Evolutionary conservation across 2,329 filamentous ascomycete genomes (phyloP).

Genomic region (Pseudocercospora fijiensis): DNA sequence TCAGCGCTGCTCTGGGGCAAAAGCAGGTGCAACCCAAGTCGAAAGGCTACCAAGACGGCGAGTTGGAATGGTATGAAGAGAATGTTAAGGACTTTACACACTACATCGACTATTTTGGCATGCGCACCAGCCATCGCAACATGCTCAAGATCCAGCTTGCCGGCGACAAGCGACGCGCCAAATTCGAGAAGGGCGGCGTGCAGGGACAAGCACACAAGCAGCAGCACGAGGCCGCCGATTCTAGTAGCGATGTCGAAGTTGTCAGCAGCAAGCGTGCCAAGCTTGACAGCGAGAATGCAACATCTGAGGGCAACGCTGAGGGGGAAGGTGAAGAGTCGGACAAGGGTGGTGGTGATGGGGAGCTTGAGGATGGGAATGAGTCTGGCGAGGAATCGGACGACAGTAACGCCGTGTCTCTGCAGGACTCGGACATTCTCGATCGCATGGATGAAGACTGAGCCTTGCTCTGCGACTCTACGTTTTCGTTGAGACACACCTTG

Average conservation of each 20-base stretch:
- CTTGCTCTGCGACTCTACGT: background rate
- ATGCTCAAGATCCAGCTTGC: slow-evolving; percentile 31
- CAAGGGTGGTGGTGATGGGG: slow-evolving; percentile 13
- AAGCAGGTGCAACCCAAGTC: slow-evolving; percentile 34
- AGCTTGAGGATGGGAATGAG: slow-evolving; percentile 19
- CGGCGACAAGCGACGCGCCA: slow-evolving; percentile 25
- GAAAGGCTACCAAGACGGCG: slow-evolving; percentile 25
- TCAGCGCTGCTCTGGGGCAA: slow-evolving; percentile 37
- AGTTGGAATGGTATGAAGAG: slow-evolving; percentile 31
- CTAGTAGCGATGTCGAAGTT: slow-evolving; percentile 13
- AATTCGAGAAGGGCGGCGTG: slow-evolving; percentile 10
- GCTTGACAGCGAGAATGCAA: slow-evolving; percentile 16
- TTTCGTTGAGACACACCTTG: background rate
- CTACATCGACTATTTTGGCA: slow-evolving; percentile 34
- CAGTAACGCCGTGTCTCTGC: slow-evolving; percentile 29
- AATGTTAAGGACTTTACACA: slow-evolving; percentile 32
- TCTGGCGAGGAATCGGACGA: slow-evolving; percentile 23
- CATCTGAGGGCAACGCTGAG: slow-evolving; percentile 10
- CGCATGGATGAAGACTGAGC: slow-evolving; percentile 28
- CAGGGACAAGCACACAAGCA: background rate
- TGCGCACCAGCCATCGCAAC: slow-evolving; percentile 30
- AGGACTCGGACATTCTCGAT: slow-evolving; percentile 33
- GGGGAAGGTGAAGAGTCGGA: slow-evolving; percentile 15
- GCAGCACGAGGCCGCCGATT: background rate
- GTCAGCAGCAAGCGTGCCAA: slow-evolving; percentile 22